Conservation (phyloP, 352 stramenopile species). For the Pythium monospermum region DNA sequence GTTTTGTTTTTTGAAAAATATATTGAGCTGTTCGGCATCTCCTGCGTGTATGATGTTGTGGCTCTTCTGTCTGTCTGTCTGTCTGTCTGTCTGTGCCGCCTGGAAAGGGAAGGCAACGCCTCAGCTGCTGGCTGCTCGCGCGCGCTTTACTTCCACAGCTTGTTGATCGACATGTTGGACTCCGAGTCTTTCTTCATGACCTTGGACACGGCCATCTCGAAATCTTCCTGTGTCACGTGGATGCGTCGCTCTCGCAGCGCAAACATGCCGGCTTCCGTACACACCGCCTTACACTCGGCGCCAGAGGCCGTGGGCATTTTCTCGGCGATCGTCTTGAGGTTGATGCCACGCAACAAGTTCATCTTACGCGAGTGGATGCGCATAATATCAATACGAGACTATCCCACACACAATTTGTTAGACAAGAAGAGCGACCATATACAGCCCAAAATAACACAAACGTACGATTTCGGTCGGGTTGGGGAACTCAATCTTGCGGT, state of each 20-base stretch:
- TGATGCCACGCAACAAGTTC: conserved; percentile 98
- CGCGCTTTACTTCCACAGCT: conserved; percentile 97
- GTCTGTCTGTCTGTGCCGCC: no score
- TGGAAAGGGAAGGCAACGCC: no score
- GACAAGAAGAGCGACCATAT: conserved; percentile 20
- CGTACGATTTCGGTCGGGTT: conserved; percentile 94
- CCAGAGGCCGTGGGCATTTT: conserved; percentile 98
- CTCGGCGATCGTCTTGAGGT: conserved; percentile 97
- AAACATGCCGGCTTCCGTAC: conserved; percentile 99
- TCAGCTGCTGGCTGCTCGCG: not conserved
- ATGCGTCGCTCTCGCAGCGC: conserved; percentile 98
- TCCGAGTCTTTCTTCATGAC: conserved; percentile 99
- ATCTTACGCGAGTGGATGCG: conserved; percentile 99
- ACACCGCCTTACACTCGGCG: conserved; percentile 99
- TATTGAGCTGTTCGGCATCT: no score
- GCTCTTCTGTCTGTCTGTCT: no score
- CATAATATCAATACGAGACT: conserved; percentile 96
- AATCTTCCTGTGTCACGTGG: conserved; percentile 99
- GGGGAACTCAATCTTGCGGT: conserved; percentile 99
- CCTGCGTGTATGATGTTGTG: no score
- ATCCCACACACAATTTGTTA: no score
- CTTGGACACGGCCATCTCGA: conserved; percentile 99
- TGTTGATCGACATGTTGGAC: conserved; percentile 96
- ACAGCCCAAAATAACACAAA: conserved; percentile 17
- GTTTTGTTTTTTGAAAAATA: no score